A percentile compares a stretch with the other conserved stretches of the same genome.
These are phyloP conservation scores for Diutina pseudorugosa DNA, from an alignment of 1,139 yeast species.

Conservation along the genomic window DNA sequence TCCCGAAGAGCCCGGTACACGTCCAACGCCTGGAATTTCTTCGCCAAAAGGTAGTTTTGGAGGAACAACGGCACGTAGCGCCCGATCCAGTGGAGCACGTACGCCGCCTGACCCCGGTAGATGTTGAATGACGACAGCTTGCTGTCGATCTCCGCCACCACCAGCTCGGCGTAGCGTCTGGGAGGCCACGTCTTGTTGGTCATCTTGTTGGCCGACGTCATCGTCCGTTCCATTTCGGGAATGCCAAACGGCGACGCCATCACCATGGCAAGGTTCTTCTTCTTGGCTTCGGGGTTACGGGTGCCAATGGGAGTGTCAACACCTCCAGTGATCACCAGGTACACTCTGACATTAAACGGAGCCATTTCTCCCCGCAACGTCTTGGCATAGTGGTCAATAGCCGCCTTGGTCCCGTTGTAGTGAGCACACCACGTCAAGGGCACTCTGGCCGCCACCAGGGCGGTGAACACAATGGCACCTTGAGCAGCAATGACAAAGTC, in stretches of 20 bases:
- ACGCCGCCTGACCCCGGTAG: slow-evolving; percentile 17
- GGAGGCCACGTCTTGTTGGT: slow-evolving; percentile 13
- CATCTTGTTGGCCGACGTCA: slow-evolving; percentile 16
- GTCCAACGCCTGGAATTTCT: not conserved
- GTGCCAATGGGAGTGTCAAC: slow-evolving; percentile 26
- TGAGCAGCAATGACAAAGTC: slow-evolving; percentile 20
- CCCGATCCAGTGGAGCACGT: slow-evolving; percentile 13
- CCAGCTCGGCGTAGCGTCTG: slow-evolving; percentile 19
- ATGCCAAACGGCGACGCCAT: slow-evolving; percentile 13
- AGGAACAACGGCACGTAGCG: slow-evolving; percentile 17
- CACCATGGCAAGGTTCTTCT: slow-evolving; percentile 4
- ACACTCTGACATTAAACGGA: slow-evolving; percentile 26
- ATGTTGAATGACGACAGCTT: slow-evolving; percentile 18
- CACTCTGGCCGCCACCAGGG: slow-evolving; percentile 23
- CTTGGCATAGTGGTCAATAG: slow-evolving; percentile 18
- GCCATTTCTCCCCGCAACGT: slow-evolving; percentile 14
- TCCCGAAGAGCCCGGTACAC: not conserved
- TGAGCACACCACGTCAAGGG: slow-evolving; percentile 24
- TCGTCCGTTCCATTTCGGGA: slow-evolving; percentile 19
- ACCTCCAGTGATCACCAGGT: slow-evolving; percentile 28
- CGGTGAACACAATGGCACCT: slow-evolving; percentile 26
- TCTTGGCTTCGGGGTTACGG: slow-evolving; percentile 3
- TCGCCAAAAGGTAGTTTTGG: not conserved
- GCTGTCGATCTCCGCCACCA: slow-evolving; percentile 15
- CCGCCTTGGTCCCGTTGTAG: slow-evolving; percentile 24